A percentile compares a stretch with the other conserved stretches of the same genome.
phyloP scores from a whole-genome alignment of 768 basidiomycete species.

The Boletus edulis region DNA sequence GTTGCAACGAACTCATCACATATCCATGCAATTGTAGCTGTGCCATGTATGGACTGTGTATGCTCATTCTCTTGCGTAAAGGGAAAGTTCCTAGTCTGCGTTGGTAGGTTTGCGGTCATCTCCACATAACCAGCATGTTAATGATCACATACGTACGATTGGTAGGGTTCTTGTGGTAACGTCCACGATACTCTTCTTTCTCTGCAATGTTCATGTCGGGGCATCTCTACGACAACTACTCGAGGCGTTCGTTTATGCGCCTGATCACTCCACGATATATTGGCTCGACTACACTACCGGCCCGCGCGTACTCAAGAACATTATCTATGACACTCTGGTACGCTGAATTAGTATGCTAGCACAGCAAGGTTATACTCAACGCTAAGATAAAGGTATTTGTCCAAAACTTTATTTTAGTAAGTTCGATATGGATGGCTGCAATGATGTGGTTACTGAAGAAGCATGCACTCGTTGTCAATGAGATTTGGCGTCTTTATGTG shows the following conservation, averaged over 20 bases:
- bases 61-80: background rate
- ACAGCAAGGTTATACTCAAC: background rate
- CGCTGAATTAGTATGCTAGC: background rate
- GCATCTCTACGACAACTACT: no score
- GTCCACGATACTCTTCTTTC: no score
- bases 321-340: background rate
- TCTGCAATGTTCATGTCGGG: no score
- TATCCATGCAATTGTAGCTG: background rate
- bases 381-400: background rate
- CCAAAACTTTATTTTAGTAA: background rate
- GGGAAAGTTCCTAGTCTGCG: background rate
- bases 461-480: no score
- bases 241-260: no score
- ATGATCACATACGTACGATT: no score
- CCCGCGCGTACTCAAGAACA: background rate
- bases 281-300: no score
- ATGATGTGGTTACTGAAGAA: background rate
- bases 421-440: background rate
- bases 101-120: no score
- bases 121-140: no score
- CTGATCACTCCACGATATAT: no score
- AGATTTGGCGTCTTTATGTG: background rate
- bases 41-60: background rate
- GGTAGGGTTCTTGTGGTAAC: no score
- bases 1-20: background rate